These are phyloP conservation scores for Mortierella sp. DNA, from an alignment of 371 early-diverging fungal genomes.

Conservation along the genomic window DNA sequence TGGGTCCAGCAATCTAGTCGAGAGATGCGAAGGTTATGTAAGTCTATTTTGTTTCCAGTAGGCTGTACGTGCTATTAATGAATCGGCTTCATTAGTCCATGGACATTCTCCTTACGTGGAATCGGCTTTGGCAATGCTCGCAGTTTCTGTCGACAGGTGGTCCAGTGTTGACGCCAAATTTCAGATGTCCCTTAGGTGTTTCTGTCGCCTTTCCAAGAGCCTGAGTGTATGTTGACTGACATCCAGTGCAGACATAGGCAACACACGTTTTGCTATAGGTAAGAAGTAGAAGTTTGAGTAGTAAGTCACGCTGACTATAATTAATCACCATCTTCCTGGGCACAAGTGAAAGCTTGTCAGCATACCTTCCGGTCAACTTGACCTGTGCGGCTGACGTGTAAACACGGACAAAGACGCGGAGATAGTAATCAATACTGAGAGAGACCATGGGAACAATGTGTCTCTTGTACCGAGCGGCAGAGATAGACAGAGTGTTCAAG, in stretches of 20 bases:
- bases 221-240: conserved; percentile 80
- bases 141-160: conserved; percentile 78
- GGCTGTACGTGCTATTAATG: background rate
- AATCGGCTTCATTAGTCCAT: background rate
- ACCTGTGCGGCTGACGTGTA: conserved; percentile 81
- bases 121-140: conserved; percentile 76
- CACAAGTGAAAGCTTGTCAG: background rate
- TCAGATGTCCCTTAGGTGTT: conserved; percentile 66
- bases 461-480: conserved; percentile 92
- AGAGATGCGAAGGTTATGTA: background rate
- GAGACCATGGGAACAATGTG: conserved; percentile 94
- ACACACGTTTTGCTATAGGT: conserved; percentile 78
- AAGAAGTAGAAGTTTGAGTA: background rate
- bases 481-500: conserved; percentile 87
- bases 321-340: background rate
- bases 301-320: background rate
- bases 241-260: conserved; percentile 91
- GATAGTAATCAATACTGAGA: conserved; percentile 99
- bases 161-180: conserved; percentile 74
- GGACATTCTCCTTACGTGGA: conserved; percentile 67
- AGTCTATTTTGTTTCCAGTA: background rate
- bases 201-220: conserved; percentile 75
- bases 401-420: conserved; percentile 99
- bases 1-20: conserved; percentile 94
- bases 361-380: conserved; percentile 83